Percentiles rank a stretch among this genome's conserved stretches.
Conservation (phyloP, 73 alveolate species). For the Paramecium biaurelia region DNA sequence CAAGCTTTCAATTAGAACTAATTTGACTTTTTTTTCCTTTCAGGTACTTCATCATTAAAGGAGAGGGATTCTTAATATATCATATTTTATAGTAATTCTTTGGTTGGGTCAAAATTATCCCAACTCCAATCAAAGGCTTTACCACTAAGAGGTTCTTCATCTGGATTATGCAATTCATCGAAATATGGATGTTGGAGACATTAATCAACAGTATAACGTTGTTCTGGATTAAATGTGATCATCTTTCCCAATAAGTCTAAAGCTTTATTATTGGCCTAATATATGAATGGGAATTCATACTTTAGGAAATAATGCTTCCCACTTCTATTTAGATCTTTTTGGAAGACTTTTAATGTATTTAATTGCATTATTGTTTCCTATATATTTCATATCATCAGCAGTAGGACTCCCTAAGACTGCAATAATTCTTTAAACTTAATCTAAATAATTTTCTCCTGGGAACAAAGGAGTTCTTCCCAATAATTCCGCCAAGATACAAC, state of each 20-base stretch:
- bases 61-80: conserved; percentile 77
- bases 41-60: conserved; percentile 55
- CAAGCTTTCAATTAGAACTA: conserved; percentile 44
- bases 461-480: conserved; percentile 92
- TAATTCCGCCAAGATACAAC: conserved; percentile 86
- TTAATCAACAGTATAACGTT: conserved; percentile 83
- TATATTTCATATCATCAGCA: conserved; percentile 83
- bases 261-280: conserved; percentile 86
- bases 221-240: conserved; percentile 91
- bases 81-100: conserved; percentile 81
- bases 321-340: conserved; percentile 80
- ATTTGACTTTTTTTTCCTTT: conserved; percentile 24
- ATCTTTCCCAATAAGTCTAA: conserved; percentile 86
- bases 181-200: conserved; percentile 91
- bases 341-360: conserved; percentile 84
- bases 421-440: conserved; percentile 81
- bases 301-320: conserved; percentile 89
- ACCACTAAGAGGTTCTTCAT: conserved; percentile 80
- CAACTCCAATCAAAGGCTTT: conserved; percentile 89
- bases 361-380: conserved; percentile 87
- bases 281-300: conserved; percentile 40
- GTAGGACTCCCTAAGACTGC: conserved; percentile 93
- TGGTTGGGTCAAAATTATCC: conserved; percentile 91
- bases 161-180: conserved; percentile 87
- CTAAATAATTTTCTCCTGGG: conserved; percentile 91